A percentile compares a stretch with the other conserved stretches of the same genome.
Conservation (phyloP, 2,329 filamentous ascomycete genomes). For the Hymenoscyphus scutula region DNA sequence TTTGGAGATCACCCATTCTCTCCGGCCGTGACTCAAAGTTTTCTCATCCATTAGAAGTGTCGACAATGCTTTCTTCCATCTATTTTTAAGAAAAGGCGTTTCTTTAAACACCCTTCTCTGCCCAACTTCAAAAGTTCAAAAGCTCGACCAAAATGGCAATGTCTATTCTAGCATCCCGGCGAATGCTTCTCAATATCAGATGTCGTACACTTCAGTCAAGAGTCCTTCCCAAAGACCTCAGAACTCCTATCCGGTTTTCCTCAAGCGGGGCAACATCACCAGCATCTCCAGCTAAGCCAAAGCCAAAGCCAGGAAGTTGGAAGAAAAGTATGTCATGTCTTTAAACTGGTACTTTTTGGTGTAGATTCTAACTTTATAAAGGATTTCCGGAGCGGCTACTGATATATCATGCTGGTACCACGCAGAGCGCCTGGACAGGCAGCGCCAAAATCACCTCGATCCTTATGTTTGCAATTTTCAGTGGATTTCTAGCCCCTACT, state of each 20-base stretch:
- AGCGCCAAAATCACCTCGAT: constrained; percentile 70
- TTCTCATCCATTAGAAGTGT: not conserved
- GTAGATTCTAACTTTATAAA: constrained; percentile 27
- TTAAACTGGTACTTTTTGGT: not conserved
- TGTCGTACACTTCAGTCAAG: constrained; percentile 1
- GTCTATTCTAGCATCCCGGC: not conserved
- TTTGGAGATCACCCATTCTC: too few relatives aligned
- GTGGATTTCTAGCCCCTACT: constrained; percentile 55
- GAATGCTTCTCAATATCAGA: not conserved
- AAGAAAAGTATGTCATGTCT: not conserved
- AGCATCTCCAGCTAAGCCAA: not conserved
- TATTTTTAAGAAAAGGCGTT: not conserved
- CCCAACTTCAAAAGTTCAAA: not conserved
- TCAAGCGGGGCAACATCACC: not conserved
- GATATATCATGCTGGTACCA: constrained; percentile 73
- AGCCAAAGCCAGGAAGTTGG: not conserved
- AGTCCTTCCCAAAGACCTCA: not conserved
- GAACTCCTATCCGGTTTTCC: not conserved
- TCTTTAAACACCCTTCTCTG: not conserved
- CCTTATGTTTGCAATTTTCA: constrained; percentile 65
- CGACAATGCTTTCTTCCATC: not conserved
- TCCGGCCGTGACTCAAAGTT: not conserved
- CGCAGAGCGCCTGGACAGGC: constrained; percentile 64
- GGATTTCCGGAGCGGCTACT: constrained; percentile 59
- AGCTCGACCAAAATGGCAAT: not conserved